Conservation (phyloP, 2,329 filamentous ascomycete genomes). For the Aspergillus sp. region DNA sequence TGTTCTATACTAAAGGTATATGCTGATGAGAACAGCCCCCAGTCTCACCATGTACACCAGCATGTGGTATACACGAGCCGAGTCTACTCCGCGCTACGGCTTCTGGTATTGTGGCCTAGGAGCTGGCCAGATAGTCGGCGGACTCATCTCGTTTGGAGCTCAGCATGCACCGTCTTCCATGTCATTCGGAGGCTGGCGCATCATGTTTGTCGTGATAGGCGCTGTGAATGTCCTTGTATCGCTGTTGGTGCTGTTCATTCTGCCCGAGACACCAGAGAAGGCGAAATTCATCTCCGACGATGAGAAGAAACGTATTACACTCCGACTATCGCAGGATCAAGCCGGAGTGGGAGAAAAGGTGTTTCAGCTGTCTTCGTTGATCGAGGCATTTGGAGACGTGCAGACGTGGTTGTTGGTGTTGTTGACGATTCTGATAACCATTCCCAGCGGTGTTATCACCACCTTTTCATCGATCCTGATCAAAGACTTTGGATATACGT, state of each 20-base stretch:
- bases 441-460: constrained; percentile 42
- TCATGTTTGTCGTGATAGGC: constrained; percentile 25
- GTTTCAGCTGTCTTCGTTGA: constrained; percentile 17
- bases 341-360: constrained; percentile 15
- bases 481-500: constrained; percentile 38
- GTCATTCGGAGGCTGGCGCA: constrained; percentile 20
- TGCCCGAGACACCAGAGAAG: constrained; percentile 14
- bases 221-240: constrained; percentile 18
- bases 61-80: constrained; percentile 22
- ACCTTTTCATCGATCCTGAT: constrained; percentile 42
- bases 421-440: constrained; percentile 29
- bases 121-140: constrained; percentile 24
- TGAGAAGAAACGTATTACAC: constrained; percentile 12
- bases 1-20: background rate
- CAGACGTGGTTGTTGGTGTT: constrained; percentile 19
- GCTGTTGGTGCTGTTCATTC: constrained; percentile 14
- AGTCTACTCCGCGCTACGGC: constrained; percentile 22
- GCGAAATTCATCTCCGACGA: constrained; percentile 17
- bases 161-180: constrained; percentile 18
- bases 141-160: constrained; percentile 22
- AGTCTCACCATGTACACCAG: constrained; percentile 22
- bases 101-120: constrained; percentile 27
- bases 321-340: constrained; percentile 14
- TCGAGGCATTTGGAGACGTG: constrained; percentile 13
- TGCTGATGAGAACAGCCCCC: constrained; percentile 9